Base-by-base conservation (phyloP, 2,329 filamentous ascomycete genomes). In the Botrytis porri region DNA sequence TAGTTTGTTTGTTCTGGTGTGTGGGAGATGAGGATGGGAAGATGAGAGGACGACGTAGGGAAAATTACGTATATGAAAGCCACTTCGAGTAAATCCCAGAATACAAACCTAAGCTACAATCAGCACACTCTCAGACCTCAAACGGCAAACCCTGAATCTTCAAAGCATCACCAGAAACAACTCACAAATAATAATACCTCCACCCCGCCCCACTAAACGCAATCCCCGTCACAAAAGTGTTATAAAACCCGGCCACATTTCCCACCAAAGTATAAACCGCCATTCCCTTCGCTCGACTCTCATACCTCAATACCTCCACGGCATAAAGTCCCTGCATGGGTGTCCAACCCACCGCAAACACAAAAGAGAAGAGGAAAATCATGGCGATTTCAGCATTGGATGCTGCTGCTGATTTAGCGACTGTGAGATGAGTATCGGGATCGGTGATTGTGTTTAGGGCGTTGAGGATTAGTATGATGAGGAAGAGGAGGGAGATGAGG, bases 351-450 rank as follows among this genome's bases (percentile, higher is more conserved):
- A 87, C 84, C 0, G 84, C 85, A 77, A 86, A 87, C 1, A 85
- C 84, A 43, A 86, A 83, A 4, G 85, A 85, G 60, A 87, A 88
- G 12, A 88, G 81, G 76, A 86, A 87, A 62, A 88, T 85, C 74
- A 88, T 85, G 12, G 85, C 85, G 4, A 87, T 83, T 12, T 84
- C 84, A 0, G 82, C 80, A 73, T 85, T 84, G 32, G 84, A 84
- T 0, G 84, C 83, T 0, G 82, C 77, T 0, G 73, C 69, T 1
- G 62, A 72, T 72, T 72, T 72, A 2, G 70, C 16, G 43, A 71
- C 22, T 54, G 54, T 48, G 70, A 32, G 39, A 43, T 66, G n/a
- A 32, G 60, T 67, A 1, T 4, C 29, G 1, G 64, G 48, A n/a
- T 48, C 51, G 75, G 85, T 80, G 51, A 84, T 84, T 66, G 87